These are phyloP conservation scores for Choiromyces venosus DNA, from an alignment of 495 filamentous ascomycete species.

Conservation along the genomic window DNA sequence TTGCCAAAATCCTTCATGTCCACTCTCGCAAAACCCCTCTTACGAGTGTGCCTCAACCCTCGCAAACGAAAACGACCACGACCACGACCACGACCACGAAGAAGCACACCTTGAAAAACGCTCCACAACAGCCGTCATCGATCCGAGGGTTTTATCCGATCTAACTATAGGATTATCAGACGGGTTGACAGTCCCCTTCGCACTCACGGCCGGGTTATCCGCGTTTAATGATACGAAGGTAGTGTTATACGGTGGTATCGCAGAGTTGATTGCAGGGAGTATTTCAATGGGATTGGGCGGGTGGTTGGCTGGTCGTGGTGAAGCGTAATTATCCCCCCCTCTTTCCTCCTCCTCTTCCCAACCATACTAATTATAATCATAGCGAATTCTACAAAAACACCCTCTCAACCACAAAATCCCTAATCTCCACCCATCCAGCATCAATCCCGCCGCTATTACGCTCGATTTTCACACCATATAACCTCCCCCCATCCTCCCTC, in stretches of 20 bases:
- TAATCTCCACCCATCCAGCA: conserved; percentile 45
- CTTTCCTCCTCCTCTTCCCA: background rate
- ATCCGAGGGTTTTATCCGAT: conserved; percentile 42
- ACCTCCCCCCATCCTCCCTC: conserved; percentile 49
- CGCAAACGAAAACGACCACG: no score
- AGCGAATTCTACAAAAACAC: conserved; percentile 55
- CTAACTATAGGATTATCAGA: conserved; percentile 58
- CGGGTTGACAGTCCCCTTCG: conserved; percentile 62
- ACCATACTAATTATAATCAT: background rate
- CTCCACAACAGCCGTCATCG: background rate
- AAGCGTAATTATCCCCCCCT: conserved; percentile 49
- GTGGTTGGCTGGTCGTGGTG: conserved; percentile 66
- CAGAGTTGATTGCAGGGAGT: conserved; percentile 61
- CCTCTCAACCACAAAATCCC: conserved; percentile 46
- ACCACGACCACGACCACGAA: background rate
- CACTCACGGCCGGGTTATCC: conserved; percentile 58
- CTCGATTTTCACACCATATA: conserved; percentile 54
- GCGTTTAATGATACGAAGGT: conserved; percentile 50
- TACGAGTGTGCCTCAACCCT: background rate
- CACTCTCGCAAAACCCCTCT: conserved; percentile 8
- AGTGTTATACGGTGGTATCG: conserved; percentile 64
- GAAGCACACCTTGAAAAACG: background rate
- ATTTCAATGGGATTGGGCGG: conserved; percentile 69
- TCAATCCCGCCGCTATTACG: conserved; percentile 46
- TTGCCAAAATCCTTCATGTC: conserved; percentile 22